These are phyloP conservation scores for Boletus pseudopeckii DNA, from an alignment of 768 basidiomycete genomes.

Conservation along the genomic window DNA sequence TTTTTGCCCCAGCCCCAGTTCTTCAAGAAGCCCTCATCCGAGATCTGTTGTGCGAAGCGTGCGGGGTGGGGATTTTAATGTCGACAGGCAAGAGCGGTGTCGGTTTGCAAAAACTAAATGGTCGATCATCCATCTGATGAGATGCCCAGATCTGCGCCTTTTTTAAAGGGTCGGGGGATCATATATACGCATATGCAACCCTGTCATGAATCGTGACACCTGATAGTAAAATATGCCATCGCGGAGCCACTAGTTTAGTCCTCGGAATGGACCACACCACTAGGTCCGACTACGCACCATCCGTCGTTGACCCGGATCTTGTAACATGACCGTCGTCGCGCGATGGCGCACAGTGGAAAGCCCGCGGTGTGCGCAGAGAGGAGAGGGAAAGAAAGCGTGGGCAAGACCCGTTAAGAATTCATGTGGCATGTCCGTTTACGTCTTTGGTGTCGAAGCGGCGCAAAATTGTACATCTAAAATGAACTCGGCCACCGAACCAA, in stretches of 20 bases:
- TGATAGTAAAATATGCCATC: slow-evolving; percentile 14
- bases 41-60: neutral
- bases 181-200: slow-evolving; percentile 16
- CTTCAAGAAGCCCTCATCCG: slow-evolving; percentile 8
- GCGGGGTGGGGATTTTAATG: slow-evolving; percentile 20
- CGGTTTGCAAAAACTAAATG: slow-evolving; percentile 1
- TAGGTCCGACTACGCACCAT: slow-evolving; percentile 12
- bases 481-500: slow-evolving; percentile 9
- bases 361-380: neutral
- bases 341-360: too few species aligned
- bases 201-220: slow-evolving; percentile 13
- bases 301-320: slow-evolving; percentile 5
- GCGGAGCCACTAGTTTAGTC: slow-evolving; percentile 12
- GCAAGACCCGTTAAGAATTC: slow-evolving; percentile 19
- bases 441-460: slow-evolving; percentile 16
- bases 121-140: slow-evolving; percentile 25
- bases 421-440: slow-evolving; percentile 28
- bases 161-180: slow-evolving; percentile 13
- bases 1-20: slow-evolving; percentile 4
- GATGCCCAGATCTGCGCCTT: slow-evolving; percentile 17
- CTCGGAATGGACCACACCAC: slow-evolving; percentile 3
- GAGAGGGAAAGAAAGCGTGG: slow-evolving; percentile 1
- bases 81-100: slow-evolving; percentile 10
- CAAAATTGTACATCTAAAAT: slow-evolving; percentile 5
- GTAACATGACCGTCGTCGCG: too few species aligned